Percentiles rank a stretch among this genome's conserved stretches.
These are phyloP conservation scores for Cladophialophora bantiana DNA, from an alignment of 2,329 filamentous ascomycete genomes.

Conservation along the genomic window DNA sequence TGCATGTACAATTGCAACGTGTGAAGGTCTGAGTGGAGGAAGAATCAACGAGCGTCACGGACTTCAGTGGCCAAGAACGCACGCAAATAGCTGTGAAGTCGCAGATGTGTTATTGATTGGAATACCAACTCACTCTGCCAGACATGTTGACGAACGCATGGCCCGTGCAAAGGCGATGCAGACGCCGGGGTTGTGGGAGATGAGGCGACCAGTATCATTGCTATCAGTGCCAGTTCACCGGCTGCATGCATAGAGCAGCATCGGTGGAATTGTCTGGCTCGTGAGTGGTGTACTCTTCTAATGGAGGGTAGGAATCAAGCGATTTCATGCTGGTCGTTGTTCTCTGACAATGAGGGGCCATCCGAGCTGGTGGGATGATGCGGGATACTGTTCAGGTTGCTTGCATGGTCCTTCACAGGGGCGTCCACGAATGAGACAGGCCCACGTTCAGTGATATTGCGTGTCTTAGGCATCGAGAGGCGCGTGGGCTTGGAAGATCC, in stretches of 20 bases:
- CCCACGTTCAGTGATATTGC: conserved; percentile 12
- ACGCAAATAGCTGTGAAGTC: conserved; percentile 2
- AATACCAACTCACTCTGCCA: conserved; percentile 2
- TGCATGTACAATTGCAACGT: conserved; percentile 9
- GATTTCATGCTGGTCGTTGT: conserved; percentile 12
- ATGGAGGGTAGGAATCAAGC: conserved; percentile 11
- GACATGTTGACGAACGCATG: conserved; percentile 6
- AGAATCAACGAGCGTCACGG: conserved; percentile 1
- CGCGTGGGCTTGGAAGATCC: conserved; percentile 5
- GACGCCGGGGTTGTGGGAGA: conserved; percentile 2
- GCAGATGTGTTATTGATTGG: background rate
- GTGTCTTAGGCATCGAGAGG: conserved; percentile 8
- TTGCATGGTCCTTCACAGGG: conserved; percentile 15
- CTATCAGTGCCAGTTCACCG: conserved; percentile 5
- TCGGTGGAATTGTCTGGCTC: background rate
- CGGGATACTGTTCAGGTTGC: conserved; percentile 1
- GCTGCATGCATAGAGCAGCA: conserved; percentile 8
- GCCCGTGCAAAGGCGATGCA: conserved; percentile 2
- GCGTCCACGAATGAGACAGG: conserved; percentile 14
- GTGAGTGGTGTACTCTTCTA: conserved; percentile 10
- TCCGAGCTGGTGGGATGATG: conserved; percentile 5
- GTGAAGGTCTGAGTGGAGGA: conserved; percentile 16
- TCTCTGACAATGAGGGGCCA: conserved; percentile 17
- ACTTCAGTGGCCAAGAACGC: background rate
- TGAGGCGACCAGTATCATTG: conserved; percentile 10